A percentile compares a stretch with the other conserved stretches of the same genome.
Conservation (phyloP, 495 filamentous ascomycete genomes). For the Gamarada debralockiae region DNA sequence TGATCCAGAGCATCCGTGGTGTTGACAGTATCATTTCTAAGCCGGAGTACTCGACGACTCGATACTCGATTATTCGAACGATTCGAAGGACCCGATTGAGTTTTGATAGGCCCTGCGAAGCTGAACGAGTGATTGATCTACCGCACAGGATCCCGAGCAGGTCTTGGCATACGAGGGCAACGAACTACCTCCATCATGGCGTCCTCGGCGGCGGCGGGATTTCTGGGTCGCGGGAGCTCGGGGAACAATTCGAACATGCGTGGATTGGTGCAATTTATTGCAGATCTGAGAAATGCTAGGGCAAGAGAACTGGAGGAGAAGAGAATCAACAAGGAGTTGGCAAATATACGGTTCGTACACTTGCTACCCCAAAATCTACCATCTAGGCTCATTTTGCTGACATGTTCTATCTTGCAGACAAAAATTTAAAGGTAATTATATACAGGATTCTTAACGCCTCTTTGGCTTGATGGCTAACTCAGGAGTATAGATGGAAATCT, state of each 20-base stretch:
- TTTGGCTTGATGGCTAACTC: not conserved
- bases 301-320: conserved; percentile 98
- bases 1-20: not conserved
- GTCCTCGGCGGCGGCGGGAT: conserved; percentile 50
- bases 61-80: not conserved
- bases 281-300: conserved; percentile 90
- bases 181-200: conserved; percentile 34
- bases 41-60: not conserved
- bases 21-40: not conserved
- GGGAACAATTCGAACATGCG: conserved; percentile 70
- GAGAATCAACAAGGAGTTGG: conserved; percentile 97
- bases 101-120: too few species aligned
- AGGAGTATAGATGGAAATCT: conserved; percentile 65
- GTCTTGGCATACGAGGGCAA: not conserved
- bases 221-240: conserved; percentile 54
- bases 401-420: conserved; percentile 39
- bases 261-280: conserved; percentile 95
- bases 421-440: conserved; percentile 67
- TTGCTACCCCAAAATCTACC: not conserved
- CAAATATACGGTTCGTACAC: conserved; percentile 75
- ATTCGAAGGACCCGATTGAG: not conserved
- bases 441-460: not conserved
- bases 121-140: not conserved
- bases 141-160: not conserved
- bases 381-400: conserved; percentile 1